phyloP scores from a whole-genome alignment of 169 alveolate genomes.

The Eimeria sp. region DNA sequence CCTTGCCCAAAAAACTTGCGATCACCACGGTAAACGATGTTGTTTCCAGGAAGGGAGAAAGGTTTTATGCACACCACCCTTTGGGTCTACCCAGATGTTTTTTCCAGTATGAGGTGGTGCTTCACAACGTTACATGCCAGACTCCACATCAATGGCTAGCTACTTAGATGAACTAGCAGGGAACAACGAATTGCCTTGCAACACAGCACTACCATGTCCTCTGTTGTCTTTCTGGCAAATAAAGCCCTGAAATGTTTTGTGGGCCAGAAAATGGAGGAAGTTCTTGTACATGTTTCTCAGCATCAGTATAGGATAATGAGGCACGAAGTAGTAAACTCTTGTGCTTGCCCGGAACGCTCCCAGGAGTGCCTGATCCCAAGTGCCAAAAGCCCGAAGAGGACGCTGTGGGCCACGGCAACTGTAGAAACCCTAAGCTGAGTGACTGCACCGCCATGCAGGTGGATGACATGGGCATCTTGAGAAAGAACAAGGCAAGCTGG shows the following conservation, averaged over 20 bases:
- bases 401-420: neutral
- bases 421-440: neutral
- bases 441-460: neutral
- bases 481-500: conserved; percentile 46
- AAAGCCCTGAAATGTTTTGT: neutral
- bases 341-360: neutral
- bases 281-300: neutral
- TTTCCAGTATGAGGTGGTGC: neutral
- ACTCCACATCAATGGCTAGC: neutral
- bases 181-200: neutral
- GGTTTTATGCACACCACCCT: too few relatives aligned
- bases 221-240: neutral
- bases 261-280: neutral
- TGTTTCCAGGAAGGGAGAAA: neutral
- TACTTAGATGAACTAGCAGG: neutral
- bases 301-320: neutral
- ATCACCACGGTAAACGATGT: neutral
- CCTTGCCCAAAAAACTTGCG: neutral
- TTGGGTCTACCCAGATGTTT: neutral
- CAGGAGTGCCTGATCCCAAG: conserved; percentile 5
- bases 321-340: neutral
- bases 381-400: neutral
- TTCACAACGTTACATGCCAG: neutral
- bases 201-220: neutral
- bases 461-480: conserved; percentile 3